Evolutionary conservation across 2,329 filamentous ascomycete species (phyloP), one percentile per base, ranked within the genome.

Genomic region (Bertia moriformis): DNA sequence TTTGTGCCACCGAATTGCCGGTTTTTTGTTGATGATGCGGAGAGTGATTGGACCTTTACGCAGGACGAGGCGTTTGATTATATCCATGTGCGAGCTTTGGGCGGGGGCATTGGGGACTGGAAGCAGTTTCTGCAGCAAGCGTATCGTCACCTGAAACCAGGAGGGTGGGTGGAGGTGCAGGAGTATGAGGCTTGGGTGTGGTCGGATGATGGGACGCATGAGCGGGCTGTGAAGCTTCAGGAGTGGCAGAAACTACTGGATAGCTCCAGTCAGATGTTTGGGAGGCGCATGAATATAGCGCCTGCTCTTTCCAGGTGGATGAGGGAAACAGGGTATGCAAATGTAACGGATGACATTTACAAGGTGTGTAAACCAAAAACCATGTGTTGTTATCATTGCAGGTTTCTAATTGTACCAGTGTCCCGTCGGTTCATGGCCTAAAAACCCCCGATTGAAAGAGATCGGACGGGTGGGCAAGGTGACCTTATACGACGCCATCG

Each of bases 171-270:
- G 4, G 45, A 47, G 37, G 20, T 44, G 14, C 44, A 46, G 30
- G 43, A 40, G 19, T 40, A 49, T 7, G 44, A 44, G 12, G 44
- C 46, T 13, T 33, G 40, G 19, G 32, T 47, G 17, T 42, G 39
- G 3, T 51, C 47, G 29, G 45, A 51, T 27, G 49, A 52, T 22
- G 46, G 40, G 24, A 43, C 43, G 3, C 35, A 42, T 13, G 42
- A 46, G 2, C 19, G 40, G 12, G 39, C 40, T n/a, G 36, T 41
- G 14, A 39, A 30, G 18, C 37, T 39, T 4, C 14, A 18, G n/a
- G 18, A 42, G n/a, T 47, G 45, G 45, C 30, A 33, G 19, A 29
- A 40, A 29, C 40, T 32, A 18, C 14, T 47, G 14, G 30, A 45
- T 30, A 41, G 35, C 7, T 7, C 32, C 10, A 35, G 32, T 35